phyloP scores from a whole-genome alignment of 345 rosid species.

The Arabis hirsuta region DNA sequence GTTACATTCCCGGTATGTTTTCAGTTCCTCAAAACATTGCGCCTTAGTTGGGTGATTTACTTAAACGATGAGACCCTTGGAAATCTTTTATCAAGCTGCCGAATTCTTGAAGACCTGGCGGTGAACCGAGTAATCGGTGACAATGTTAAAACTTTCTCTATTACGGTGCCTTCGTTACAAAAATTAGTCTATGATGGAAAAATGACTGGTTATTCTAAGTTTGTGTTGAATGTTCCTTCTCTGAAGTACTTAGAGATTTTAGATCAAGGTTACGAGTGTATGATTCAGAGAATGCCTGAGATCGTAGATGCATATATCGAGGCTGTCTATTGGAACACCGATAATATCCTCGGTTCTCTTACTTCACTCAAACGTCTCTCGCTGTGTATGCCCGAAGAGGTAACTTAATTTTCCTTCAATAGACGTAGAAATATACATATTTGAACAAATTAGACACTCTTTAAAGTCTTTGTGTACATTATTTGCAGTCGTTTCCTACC shows the following conservation, averaged over 20 bases:
- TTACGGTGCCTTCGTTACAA: slow-evolving; percentile 5
- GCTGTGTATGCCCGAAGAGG: too few species aligned
- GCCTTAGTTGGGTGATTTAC: background rate
- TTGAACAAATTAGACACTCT: too few species aligned
- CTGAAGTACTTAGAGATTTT: background rate
- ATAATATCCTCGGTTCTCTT: too few species aligned
- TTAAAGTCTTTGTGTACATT: background rate
- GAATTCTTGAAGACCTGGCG: background rate
- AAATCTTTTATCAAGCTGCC: slow-evolving; percentile 16
- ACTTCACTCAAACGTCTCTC: too few species aligned
- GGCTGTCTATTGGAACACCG: too few species aligned
- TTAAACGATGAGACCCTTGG: background rate
- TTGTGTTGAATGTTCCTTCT: slow-evolving; percentile 3
- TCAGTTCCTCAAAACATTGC: slow-evolving; percentile 17
- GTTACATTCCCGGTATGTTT: background rate
- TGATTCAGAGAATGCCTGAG: too few species aligned
- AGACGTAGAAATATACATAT: too few species aligned
- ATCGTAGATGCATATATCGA: too few species aligned
- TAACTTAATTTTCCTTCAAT: too few species aligned
- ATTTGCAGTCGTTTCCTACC: slow-evolving; percentile 17
- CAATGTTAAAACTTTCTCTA: background rate
- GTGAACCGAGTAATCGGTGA: background rate
- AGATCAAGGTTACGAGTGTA: too few species aligned
- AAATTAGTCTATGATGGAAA: background rate
- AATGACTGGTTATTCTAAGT: background rate